Evolutionary conservation across 495 filamentous ascomycete species (phyloP).

Genomic region (Talaromyces stipitatus): DNA sequence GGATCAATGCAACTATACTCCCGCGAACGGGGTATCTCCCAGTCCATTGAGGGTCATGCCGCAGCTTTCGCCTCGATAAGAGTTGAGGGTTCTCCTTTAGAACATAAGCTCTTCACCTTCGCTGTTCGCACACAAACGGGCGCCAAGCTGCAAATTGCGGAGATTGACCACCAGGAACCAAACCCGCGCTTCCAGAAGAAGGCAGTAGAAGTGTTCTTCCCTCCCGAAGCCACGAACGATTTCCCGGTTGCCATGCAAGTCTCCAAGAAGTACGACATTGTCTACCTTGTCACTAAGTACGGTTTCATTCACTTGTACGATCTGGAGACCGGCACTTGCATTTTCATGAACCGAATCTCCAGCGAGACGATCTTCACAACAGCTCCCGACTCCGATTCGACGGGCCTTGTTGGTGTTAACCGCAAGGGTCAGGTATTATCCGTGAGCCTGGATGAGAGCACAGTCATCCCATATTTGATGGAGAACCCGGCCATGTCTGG

Average conservation of each 20-base stretch:
- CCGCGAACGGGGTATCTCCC: constrained; percentile 89
- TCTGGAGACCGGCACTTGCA: constrained; percentile 90
- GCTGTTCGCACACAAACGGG: constrained; percentile 80
- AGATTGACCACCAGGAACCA: constrained; percentile 85
- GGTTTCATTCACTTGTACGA: constrained; percentile 99
- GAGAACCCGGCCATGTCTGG: constrained; percentile 88
- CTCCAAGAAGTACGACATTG: constrained; percentile 87
- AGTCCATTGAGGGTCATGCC: constrained; percentile 95
- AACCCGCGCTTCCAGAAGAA: constrained; percentile 90
- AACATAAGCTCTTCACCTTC: constrained; percentile 95
- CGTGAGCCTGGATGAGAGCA: constrained; percentile 85
- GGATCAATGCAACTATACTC: constrained; percentile 97
- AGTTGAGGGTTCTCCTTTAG: constrained; percentile 78
- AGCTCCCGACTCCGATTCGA: constrained; percentile 71
- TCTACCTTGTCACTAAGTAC: constrained; percentile 97
- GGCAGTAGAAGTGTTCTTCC: constrained; percentile 96
- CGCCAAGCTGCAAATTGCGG: constrained; percentile 95
- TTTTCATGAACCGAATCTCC: constrained; percentile 99
- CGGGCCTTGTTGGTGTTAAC: constrained; percentile 91
- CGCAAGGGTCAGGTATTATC: constrained; percentile 93
- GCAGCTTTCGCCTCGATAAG: constrained; percentile 88
- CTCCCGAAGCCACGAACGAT: constrained; percentile 85
- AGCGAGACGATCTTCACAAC: constrained; percentile 98
- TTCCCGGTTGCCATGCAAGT: constrained; percentile 99
- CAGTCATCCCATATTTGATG: constrained; percentile 86